These are phyloP conservation scores for Capsella bursapastoris DNA, from an alignment of 345 rosid genomes.

Conservation along the genomic window DNA sequence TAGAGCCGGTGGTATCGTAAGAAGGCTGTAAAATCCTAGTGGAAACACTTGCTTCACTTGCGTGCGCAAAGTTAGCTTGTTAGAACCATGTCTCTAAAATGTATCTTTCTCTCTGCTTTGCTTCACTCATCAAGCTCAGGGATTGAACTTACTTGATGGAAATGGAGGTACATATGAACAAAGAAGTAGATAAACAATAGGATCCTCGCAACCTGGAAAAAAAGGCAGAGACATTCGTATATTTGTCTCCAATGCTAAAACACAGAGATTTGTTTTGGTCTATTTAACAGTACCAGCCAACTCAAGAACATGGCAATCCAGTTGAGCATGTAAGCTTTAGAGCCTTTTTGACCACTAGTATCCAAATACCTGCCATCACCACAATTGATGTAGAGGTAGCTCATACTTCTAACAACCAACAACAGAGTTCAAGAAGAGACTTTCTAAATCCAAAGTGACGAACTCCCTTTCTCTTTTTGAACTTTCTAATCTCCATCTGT, in stretches of 20 bases:
- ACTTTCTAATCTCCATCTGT: too few species aligned
- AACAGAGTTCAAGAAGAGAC: slow-evolving; percentile 2
- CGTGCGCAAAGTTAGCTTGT: not conserved
- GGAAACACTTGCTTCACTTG: slow-evolving; percentile 75
- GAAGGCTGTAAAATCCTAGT: slow-evolving; percentile 73
- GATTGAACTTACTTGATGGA: slow-evolving; percentile 64
- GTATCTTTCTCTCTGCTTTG: not conserved
- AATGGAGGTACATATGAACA: slow-evolving; percentile 62
- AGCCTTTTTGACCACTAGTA: slow-evolving; percentile 69
- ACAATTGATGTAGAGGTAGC: not conserved
- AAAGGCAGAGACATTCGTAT: slow-evolving; percentile 17
- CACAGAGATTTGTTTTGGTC: not conserved
- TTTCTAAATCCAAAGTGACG: too few species aligned
- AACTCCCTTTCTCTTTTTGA: too few species aligned
- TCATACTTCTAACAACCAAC: too few species aligned
- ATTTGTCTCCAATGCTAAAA: not conserved
- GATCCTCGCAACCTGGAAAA: slow-evolving; percentile 70
- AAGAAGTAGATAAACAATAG: slow-evolving; percentile 70
- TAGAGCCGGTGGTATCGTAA: slow-evolving; percentile 54
- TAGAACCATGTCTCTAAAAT: not conserved
- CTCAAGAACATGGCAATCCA: slow-evolving; percentile 76
- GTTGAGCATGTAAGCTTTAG: slow-evolving; percentile 59
- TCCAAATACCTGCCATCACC: slow-evolving; percentile 71
- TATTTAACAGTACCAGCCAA: slow-evolving; percentile 72
- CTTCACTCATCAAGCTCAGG: not conserved